A percentile compares a stretch with the other conserved stretches of the same genome.
Conservation (phyloP, 305 asterid genomes). For the Solanum hybrid region DNA sequence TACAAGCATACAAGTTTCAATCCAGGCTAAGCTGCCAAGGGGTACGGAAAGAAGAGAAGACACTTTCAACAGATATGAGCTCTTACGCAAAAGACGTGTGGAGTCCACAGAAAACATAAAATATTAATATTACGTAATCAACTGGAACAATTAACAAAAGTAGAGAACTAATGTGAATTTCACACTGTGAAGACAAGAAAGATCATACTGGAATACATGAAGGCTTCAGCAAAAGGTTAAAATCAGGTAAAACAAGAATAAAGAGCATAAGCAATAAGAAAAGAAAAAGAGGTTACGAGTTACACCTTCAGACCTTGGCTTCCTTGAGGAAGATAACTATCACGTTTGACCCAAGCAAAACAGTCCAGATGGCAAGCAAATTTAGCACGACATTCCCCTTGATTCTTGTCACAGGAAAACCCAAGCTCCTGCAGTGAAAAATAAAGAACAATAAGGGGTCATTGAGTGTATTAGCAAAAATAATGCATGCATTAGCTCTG, state of each 20-base stretch:
- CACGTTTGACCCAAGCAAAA: conserved; percentile 99
- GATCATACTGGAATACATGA: neutral
- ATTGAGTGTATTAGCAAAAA: neutral
- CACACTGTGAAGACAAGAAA: conserved; percentile 1
- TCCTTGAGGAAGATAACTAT: conserved; percentile 99
- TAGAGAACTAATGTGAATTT: neutral
- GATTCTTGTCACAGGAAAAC: conserved; percentile 75
- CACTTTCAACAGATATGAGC: neutral
- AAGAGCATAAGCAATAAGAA: neutral
- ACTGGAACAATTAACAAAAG: neutral
- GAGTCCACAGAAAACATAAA: neutral
- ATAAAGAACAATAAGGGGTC: neutral
- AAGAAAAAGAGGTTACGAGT: neutral
- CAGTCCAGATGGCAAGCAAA: conserved; percentile 98
- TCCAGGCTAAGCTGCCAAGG: neutral
- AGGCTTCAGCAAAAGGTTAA: neutral
- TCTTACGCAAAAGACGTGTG: neutral
- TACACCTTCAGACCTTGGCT: conserved; percentile 95
- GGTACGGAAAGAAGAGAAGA: neutral
- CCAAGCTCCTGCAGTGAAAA: conserved; percentile 76
- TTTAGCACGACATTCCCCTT: conserved; percentile 98
- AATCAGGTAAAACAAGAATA: neutral
- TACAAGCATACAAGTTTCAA: neutral
- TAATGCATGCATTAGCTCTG: neutral
- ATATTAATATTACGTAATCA: neutral